phyloP scores from a whole-genome alignment of 371 early-diverging fungal genomes.

The Coelomomyces lativittatus region DNA sequence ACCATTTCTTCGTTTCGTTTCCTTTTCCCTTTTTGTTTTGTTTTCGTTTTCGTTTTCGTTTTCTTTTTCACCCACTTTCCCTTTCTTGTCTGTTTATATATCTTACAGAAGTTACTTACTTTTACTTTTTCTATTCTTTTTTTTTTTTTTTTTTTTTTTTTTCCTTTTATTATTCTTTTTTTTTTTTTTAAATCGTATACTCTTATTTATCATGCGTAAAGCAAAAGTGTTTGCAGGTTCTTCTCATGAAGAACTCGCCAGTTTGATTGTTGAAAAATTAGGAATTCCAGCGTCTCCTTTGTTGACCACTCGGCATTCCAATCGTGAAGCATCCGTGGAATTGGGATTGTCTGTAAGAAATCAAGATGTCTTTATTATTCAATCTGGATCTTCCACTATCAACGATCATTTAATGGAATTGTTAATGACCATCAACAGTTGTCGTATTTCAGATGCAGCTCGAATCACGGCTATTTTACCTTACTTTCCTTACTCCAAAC shows the following conservation, averaged over 20 bases:
- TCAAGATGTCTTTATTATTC: conserved; percentile 90
- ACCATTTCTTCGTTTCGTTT: no score
- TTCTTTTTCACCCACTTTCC: no score
- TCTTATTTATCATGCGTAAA: conserved; percentile 63
- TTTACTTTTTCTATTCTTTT: no score
- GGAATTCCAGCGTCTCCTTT: conserved; percentile 59
- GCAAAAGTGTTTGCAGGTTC: conserved; percentile 81
- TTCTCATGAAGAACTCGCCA: conserved; percentile 77
- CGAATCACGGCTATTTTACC: conserved; percentile 91
- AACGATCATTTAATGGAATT: conserved; percentile 93
- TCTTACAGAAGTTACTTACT: no score
- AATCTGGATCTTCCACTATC: conserved; percentile 67
- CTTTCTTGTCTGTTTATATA: no score
- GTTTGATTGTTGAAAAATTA: conserved; percentile 50
- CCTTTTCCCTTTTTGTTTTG: no score
- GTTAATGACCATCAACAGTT: conserved; percentile 85
- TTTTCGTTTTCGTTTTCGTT: no score
- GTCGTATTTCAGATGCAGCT: conserved; percentile 84
- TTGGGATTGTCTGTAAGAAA: conserved; percentile 78
- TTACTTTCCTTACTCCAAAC: conserved; percentile 93
- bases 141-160: no score
- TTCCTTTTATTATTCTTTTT: no score
- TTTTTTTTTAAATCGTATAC: no score
- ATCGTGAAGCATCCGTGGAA: conserved; percentile 46
- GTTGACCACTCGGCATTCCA: conserved; percentile 52